phyloP scores from a whole-genome alignment of 495 filamentous ascomycete genomes.

The Saxophila tyrrhenica region DNA sequence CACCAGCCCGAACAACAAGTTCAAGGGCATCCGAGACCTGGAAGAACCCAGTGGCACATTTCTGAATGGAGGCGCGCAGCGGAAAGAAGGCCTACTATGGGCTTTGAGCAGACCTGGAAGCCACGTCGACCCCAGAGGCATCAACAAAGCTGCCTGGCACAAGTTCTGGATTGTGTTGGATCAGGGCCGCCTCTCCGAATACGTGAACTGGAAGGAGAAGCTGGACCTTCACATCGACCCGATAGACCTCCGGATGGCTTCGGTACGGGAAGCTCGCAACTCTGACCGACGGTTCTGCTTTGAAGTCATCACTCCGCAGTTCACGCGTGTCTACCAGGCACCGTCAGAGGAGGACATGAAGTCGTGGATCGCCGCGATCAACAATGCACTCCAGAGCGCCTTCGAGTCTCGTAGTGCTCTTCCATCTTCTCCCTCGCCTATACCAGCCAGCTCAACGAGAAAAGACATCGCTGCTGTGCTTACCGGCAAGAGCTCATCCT shows the following conservation, averaged over 20 bases:
- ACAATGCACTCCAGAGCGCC: slow-evolving; percentile 92
- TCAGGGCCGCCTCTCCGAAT: slow-evolving; percentile 90
- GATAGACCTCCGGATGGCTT: slow-evolving; percentile 93
- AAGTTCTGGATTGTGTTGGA: slow-evolving; percentile 99
- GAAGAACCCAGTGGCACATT: slow-evolving; percentile 48
- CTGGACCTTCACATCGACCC: slow-evolving; percentile 96
- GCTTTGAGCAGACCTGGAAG: slow-evolving; percentile 85
- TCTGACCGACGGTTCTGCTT: slow-evolving; percentile 95
- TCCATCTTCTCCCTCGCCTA: slow-evolving; percentile 30
- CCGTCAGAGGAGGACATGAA: slow-evolving; percentile 97
- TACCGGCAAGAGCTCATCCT: slow-evolving; percentile 84
- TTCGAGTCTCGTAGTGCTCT: slow-evolving; percentile 63
- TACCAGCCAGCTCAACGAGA: slow-evolving; percentile 41
- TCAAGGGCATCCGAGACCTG: slow-evolving; percentile 79
- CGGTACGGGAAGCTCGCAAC: slow-evolving; percentile 87
- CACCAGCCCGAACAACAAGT: slow-evolving; percentile 47
- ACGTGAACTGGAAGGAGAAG: slow-evolving; percentile 98
- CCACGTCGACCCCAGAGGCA: slow-evolving; percentile 84
- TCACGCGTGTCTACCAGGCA: slow-evolving; percentile 93
- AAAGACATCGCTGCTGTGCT: slow-evolving; percentile 83
- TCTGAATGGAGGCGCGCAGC: slow-evolving; percentile 40
- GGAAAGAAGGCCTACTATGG: slow-evolving; percentile 93
- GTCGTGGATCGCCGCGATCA: slow-evolving; percentile 91
- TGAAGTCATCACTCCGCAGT: slow-evolving; percentile 95
- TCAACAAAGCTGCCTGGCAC: slow-evolving; percentile 97